These are phyloP conservation scores for Microdochium paspali DNA, from an alignment of 2,329 filamentous ascomycete species.

Conservation along the genomic window DNA sequence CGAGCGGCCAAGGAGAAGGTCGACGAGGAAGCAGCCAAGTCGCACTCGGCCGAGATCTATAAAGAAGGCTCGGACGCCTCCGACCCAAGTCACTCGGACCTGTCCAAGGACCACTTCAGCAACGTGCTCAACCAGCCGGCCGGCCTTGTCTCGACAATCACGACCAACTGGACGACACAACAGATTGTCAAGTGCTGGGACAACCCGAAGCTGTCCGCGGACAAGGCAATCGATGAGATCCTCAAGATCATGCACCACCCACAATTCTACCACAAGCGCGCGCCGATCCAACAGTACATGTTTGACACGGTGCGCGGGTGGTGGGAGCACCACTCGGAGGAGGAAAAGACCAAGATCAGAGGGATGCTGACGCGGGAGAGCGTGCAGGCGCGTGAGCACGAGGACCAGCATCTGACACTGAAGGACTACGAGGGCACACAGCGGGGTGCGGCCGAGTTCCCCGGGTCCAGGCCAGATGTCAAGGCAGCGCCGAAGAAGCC, in stretches of 20 bases:
- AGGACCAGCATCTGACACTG: conserved; percentile 16
- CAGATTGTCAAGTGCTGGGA: conserved; percentile 63
- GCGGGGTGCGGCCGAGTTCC: conserved; percentile 15
- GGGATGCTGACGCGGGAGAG: conserved; percentile 16
- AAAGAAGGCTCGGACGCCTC: conserved; percentile 26
- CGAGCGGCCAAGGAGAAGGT: conserved; percentile 18
- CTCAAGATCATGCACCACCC: conserved; percentile 60
- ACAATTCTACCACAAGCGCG: conserved; percentile 39
- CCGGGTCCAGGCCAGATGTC: conserved; percentile 15
- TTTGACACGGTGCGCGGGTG: conserved; percentile 55
- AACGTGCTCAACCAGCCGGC: conserved; percentile 48
- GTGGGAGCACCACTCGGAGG: conserved; percentile 20
- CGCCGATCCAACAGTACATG: conserved; percentile 53
- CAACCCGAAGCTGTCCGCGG: conserved; percentile 49
- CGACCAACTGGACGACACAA: conserved; percentile 58
- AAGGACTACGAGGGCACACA: conserved; percentile 14
- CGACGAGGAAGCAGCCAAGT: conserved; percentile 18
- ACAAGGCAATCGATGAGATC: conserved; percentile 54
- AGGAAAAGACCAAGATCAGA: conserved; percentile 3
- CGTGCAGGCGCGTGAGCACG: conserved; percentile 15
- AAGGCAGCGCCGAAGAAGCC: conserved; percentile 13
- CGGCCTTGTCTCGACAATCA: conserved; percentile 43
- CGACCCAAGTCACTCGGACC: conserved; percentile 47
- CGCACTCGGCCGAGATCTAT: conserved; percentile 15
- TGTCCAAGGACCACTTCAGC: conserved; percentile 51